Percentiles rank a stretch among this genome's conserved stretches.
Conservation (phyloP, 176 grass and related monocot genomes). For the Miscanthus lutarioriparius region DNA sequence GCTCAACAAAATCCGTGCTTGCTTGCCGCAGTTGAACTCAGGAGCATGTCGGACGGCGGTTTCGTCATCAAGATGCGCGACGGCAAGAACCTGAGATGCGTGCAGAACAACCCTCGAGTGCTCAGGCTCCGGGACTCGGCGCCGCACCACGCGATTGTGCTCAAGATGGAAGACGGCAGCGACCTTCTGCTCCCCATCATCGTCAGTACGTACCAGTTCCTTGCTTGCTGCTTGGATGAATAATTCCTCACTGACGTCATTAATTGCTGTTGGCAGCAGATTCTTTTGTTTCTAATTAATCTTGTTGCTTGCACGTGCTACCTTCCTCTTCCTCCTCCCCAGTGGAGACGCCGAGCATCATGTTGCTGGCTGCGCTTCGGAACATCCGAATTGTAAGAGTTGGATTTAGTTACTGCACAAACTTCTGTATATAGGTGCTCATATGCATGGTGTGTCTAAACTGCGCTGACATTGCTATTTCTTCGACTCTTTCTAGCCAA, state of each 20-base stretch:
- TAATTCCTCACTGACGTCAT: neutral
- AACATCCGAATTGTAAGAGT: conserved; percentile 77
- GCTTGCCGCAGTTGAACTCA: conserved; percentile 69
- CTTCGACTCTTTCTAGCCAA: conserved; percentile 65
- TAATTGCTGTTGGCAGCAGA: neutral
- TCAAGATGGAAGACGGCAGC: conserved; percentile 98
- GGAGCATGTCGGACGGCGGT: conserved; percentile 81
- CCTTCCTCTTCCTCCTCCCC: neutral
- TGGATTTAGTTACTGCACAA: conserved; percentile 12
- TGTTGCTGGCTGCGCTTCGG: conserved; percentile 84
- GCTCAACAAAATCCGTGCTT: neutral
- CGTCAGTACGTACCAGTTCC: conserved; percentile 65
- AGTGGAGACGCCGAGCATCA: conserved; percentile 92
- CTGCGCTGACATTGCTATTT: neutral
- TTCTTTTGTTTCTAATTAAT: neutral
- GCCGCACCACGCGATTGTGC: conserved; percentile 83
- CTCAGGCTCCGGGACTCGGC: conserved; percentile 67
- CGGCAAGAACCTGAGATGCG: conserved; percentile 69
- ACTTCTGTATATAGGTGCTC: neutral
- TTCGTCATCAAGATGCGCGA: conserved; percentile 90
- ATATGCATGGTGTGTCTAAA: too few relatives aligned
- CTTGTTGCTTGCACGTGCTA: conserved; percentile 24
- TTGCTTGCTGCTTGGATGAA: neutral
- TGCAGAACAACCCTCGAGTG: conserved; percentile 78
- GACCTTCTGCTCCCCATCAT: conserved; percentile 88